Conservation (phyloP, 768 basidiomycete species). For the Calocybe indica region DNA sequence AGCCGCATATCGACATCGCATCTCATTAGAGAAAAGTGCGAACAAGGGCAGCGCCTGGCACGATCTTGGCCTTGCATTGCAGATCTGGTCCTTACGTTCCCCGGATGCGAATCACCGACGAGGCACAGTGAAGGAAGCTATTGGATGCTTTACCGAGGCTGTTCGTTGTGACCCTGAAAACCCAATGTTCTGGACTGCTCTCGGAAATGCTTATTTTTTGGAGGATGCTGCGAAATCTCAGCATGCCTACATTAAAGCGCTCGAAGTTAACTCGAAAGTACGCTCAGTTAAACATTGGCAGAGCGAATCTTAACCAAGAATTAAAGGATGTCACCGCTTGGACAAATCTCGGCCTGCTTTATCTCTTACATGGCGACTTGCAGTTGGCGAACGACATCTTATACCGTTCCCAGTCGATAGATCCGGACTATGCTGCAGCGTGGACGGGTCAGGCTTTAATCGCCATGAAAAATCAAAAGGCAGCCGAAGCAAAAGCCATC, state of each 20-base stretch:
- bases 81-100: conserved; percentile 35
- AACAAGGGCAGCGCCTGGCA: conserved; percentile 56
- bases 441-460: conserved; percentile 90
- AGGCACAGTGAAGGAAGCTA: conserved; percentile 33
- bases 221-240: conserved; percentile 72
- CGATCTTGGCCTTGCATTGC: conserved; percentile 65
- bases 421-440: conserved; percentile 82
- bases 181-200: conserved; percentile 72
- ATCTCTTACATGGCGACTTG: conserved; percentile 69
- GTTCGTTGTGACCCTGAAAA: conserved; percentile 69
- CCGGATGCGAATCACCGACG: conserved; percentile 22
- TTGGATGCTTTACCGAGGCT: conserved; percentile 60
- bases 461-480: conserved; percentile 53
- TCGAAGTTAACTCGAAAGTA: conserved; percentile 85
- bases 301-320: conserved; percentile 1
- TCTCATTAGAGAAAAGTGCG: conserved; percentile 38
- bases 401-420: conserved; percentile 81
- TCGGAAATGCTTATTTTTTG: conserved; percentile 70
- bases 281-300: conserved; percentile 1
- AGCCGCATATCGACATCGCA: conserved; percentile 51
- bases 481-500: conserved; percentile 56
- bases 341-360: conserved; percentile 87
- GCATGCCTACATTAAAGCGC: conserved; percentile 85
- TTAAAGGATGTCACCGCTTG: conserved; percentile 67
- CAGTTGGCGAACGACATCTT: conserved; percentile 86